Evolutionary conservation across 2,329 filamentous ascomycete genomes (phyloP).

Genomic region (Aspergillus quadricinctus): DNA sequence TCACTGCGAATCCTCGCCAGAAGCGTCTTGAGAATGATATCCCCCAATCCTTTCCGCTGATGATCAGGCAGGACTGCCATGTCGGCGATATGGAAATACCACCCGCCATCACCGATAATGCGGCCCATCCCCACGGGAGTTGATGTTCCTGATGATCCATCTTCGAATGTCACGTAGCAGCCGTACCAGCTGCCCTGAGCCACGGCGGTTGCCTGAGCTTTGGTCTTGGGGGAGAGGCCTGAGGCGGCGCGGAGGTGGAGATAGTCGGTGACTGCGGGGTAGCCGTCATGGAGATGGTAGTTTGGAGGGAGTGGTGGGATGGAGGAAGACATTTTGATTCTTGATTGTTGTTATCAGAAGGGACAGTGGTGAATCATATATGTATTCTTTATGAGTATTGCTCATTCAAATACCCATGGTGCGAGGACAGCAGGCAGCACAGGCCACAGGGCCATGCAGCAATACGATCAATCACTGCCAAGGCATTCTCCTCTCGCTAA

Average conservation of each 20-base stretch:
- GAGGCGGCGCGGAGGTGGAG: conserved; percentile 9
- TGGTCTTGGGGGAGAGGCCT: conserved; percentile 26
- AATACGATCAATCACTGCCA: neutral
- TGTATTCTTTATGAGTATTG: neutral
- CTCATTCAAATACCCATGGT: neutral
- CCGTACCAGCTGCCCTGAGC: conserved; percentile 42
- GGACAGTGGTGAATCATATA: neutral
- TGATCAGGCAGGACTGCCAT: conserved; percentile 49
- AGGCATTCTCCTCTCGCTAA: too few species aligned
- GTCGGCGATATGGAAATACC: conserved; percentile 50
- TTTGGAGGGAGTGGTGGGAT: conserved; percentile 23
- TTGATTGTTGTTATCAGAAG: neutral
- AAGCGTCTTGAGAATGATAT: conserved; percentile 42
- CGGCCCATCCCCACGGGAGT: conserved; percentile 47
- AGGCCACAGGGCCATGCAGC: neutral
- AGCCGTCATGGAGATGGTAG: conserved; percentile 35
- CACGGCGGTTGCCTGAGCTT: conserved; percentile 34
- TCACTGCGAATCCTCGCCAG: conserved; percentile 39
- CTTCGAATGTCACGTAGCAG: conserved; percentile 35
- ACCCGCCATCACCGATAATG: conserved; percentile 49
- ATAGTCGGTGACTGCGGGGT: conserved; percentile 23
- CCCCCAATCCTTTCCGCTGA: conserved; percentile 46
- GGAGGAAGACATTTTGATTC: neutral
- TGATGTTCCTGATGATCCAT: neutral
- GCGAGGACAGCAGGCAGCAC: neutral